Evolutionary conservation across 768 basidiomycete genomes (phyloP), one percentile per base, ranked within the genome.

Genomic region (Kwoniella dejecticola): DNA sequence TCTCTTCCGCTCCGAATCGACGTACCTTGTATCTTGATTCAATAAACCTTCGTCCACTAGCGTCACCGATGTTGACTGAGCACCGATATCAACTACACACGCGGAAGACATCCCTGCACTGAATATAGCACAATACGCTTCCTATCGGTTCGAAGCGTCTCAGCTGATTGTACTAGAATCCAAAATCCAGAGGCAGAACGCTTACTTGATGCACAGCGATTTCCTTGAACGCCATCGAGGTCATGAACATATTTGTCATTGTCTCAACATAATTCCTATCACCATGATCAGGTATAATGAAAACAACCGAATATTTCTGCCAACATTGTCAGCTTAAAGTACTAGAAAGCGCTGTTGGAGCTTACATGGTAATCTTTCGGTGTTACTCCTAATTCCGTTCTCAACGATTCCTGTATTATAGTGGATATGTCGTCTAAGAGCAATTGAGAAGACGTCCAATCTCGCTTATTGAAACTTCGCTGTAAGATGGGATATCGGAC

Each of bases 41-140:
- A 99, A 85, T 50, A 93, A 75, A 1, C 96, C 96, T 70, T 99
- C 96, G 59, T 98, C 96, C 1, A 98, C 89, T 73, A 94, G 97
- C 0, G 93, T 87, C 41, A 99, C 85, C 61, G 85, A 91, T 1
- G 90, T 92, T 57, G 83, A 85, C 15, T 82, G 83, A 12, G 95
- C 89, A 2, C 96, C 96, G 52, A 98, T 88, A 76, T 99, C 91
- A 33, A 99, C 89, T 4, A 99, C 90, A 71, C 96, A 98, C 11
- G 94, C 96, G 70, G 87, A 89, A 0, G 91, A 91, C 52, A 98
- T 87, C 6, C 95, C 95, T 6, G 95, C 93, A 21, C 94, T 94
- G 75, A 94, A 97, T 0, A 91, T 91, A 3, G 94, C 92, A 31
- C 90, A 89, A 40, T 95, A 82, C 3, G 91, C 89, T 82, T 96